Evolutionary conservation across 1,139 yeast genomes (phyloP).

Genomic region (Pichia inconspicua): DNA sequence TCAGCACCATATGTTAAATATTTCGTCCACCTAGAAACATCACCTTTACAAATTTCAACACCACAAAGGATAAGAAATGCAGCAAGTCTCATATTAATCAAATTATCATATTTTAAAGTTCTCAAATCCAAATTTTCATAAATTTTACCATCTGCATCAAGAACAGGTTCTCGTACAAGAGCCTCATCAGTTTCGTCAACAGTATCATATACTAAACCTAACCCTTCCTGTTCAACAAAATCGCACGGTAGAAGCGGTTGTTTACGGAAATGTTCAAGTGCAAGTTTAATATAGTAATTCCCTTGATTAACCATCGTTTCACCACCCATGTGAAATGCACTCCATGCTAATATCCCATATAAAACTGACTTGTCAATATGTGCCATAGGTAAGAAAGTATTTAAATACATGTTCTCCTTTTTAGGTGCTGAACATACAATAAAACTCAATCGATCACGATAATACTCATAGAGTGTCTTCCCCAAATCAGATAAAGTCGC

Average conservation of each 20-base stretch:
- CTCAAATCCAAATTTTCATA: slow-evolving; percentile 9
- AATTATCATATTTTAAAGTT: slow-evolving; percentile 19
- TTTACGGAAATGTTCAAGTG: slow-evolving; percentile 37
- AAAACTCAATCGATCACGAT: slow-evolving; percentile 50
- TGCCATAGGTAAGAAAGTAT: slow-evolving; percentile 74
- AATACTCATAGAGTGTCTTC: slow-evolving; percentile 53
- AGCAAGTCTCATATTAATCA: slow-evolving; percentile 45
- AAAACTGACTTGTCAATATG: slow-evolving; percentile 60
- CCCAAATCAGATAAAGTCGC: slow-evolving; percentile 36
- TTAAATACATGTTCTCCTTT: slow-evolving; percentile 59
- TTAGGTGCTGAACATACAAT: slow-evolving; percentile 60
- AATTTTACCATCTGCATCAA: slow-evolving; percentile 5
- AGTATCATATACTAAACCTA: slow-evolving; percentile 13
- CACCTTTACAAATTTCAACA: slow-evolving; percentile 71
- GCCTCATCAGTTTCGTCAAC: slow-evolving; percentile 20
- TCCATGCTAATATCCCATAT: slow-evolving; percentile 69
- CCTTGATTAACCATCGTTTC: slow-evolving; percentile 34
- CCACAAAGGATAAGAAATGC: slow-evolving; percentile 59
- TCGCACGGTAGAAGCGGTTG: slow-evolving; percentile 24
- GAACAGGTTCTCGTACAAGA: slow-evolving; percentile 13
- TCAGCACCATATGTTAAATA: slow-evolving; percentile 56
- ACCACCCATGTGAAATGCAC: slow-evolving; percentile 57
- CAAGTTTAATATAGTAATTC: slow-evolving; percentile 37
- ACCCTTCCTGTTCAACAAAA: slow-evolving; percentile 7
- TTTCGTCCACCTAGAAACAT: slow-evolving; percentile 61